These are phyloP conservation scores for Botryosphaeria agaves DNA, from an alignment of 2,329 filamentous ascomycete species.

Conservation along the genomic window DNA sequence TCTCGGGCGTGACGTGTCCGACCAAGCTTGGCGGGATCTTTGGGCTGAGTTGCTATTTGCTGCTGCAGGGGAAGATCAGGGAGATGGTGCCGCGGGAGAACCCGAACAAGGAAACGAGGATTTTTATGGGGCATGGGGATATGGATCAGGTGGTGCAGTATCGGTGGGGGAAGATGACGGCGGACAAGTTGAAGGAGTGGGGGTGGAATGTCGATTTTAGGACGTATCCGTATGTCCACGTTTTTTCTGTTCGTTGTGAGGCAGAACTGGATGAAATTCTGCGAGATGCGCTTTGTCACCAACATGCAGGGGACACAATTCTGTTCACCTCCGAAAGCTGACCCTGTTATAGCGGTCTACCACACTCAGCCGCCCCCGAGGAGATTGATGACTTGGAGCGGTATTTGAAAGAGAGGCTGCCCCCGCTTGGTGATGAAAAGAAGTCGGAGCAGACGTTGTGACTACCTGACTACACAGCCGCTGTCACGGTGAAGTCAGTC, in stretches of 20 bases:
- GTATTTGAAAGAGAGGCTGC: slow-evolving; percentile 37
- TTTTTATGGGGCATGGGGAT: slow-evolving; percentile 83
- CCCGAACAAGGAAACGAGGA: slow-evolving; percentile 57
- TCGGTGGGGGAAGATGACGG: slow-evolving; percentile 50
- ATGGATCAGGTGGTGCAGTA: slow-evolving; percentile 55
- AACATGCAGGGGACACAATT: neutral
- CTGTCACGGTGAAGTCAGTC: too few species aligned
- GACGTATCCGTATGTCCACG: slow-evolving; percentile 48
- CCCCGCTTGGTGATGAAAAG: slow-evolving; percentile 21
- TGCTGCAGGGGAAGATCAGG: slow-evolving; percentile 48
- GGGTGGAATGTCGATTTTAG: slow-evolving; percentile 62
- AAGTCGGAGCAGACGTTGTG: neutral
- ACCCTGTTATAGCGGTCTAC: slow-evolving; percentile 55
- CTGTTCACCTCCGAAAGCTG: too few species aligned
- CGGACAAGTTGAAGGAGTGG: slow-evolving; percentile 46
- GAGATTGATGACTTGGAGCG: slow-evolving; percentile 72
- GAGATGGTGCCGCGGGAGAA: slow-evolving; percentile 21
- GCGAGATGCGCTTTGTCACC: too few species aligned
- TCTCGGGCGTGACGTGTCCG: slow-evolving; percentile 58
- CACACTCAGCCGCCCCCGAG: slow-evolving; percentile 56
- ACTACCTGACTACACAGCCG: too few species aligned
- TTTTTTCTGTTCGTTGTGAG: too few species aligned
- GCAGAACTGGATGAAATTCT: too few species aligned
- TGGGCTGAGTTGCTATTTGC: slow-evolving; percentile 66
- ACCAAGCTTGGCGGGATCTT: slow-evolving; percentile 77